phyloP scores from a whole-genome alignment of 2,329 filamentous ascomycete species.

The Aspergillus calidoustus region DNA sequence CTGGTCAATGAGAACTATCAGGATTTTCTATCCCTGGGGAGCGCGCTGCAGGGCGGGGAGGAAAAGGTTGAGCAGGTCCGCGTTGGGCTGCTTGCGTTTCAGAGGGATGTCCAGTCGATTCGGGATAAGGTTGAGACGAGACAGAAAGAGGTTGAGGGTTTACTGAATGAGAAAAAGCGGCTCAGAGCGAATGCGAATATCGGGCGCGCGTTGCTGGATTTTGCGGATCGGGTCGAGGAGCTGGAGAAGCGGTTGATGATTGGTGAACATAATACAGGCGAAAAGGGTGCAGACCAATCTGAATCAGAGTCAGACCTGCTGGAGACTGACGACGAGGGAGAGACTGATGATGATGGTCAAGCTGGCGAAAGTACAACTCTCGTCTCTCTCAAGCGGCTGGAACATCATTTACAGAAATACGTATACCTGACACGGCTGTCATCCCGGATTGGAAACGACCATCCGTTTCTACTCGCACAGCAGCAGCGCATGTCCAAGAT shows the following conservation, averaged over 20 bases:
- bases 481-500: conserved; percentile 61
- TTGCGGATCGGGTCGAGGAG: conserved; percentile 56
- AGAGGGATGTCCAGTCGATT: conserved; percentile 78
- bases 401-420: conserved; percentile 63
- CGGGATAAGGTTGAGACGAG: conserved; percentile 67
- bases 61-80: conserved; percentile 89
- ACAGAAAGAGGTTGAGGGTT: conserved; percentile 63
- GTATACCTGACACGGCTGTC: conserved; percentile 59
- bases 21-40: conserved; percentile 83
- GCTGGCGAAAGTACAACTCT: conserved; percentile 40
- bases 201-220: conserved; percentile 55
- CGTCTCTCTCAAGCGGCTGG: conserved; percentile 52
- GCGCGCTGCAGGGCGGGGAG: conserved; percentile 81
- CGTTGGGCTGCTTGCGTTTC: conserved; percentile 83
- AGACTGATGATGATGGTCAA: conserved; percentile 46
- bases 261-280: conserved; percentile 41
- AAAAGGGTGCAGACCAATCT: conserved; percentile 25
- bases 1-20: conserved; percentile 95
- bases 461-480: conserved; percentile 68
- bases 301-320: conserved; percentile 43
- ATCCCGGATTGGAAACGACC: conserved; percentile 56
- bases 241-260: conserved; percentile 74
- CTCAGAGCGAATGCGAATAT: conserved; percentile 68
- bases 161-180: conserved; percentile 70
- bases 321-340: conserved; percentile 37